Evolutionary conservation across 2,329 filamentous ascomycete species (phyloP).

Genomic region (Trichoderma sp.): DNA sequence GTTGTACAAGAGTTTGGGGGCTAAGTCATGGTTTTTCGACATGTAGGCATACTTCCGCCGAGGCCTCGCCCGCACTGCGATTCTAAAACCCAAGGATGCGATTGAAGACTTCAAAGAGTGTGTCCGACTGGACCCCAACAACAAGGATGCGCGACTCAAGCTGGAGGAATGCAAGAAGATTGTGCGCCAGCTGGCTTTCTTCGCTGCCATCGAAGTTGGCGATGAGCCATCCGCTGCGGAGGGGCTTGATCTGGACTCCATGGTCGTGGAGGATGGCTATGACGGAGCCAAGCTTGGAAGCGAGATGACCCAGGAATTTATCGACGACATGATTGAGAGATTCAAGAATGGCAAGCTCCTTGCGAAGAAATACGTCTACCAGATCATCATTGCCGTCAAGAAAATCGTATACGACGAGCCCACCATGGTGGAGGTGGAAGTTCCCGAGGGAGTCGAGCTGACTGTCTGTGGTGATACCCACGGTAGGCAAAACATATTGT

Average conservation of each 20-base stretch:
- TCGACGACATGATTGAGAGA: slow-evolving; percentile 93
- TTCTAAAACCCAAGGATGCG: slow-evolving; percentile 83
- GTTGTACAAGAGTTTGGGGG: not conserved
- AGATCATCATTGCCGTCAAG: slow-evolving; percentile 88
- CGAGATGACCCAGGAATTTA: slow-evolving; percentile 93
- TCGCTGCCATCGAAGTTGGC: slow-evolving; percentile 89
- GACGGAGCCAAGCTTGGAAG: slow-evolving; percentile 77
- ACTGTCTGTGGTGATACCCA: slow-evolving; percentile 98
- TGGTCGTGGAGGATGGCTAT: slow-evolving; percentile 78
- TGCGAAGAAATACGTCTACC: slow-evolving; percentile 94
- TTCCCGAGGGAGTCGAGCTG: slow-evolving; percentile 73
- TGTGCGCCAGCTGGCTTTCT: slow-evolving; percentile 87
- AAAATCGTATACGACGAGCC: slow-evolving; percentile 88
- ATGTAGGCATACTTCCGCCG: slow-evolving; percentile 86
- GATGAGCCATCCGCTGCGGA: slow-evolving; percentile 92
- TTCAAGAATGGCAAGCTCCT: slow-evolving; percentile 97
- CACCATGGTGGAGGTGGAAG: slow-evolving; percentile 92
- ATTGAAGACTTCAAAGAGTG: slow-evolving; percentile 90
- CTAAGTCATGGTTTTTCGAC: slow-evolving; percentile 11
- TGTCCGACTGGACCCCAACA: slow-evolving; percentile 78
- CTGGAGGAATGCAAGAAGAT: slow-evolving; percentile 92
- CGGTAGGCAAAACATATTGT: slow-evolving; percentile 51
- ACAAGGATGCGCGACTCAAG: slow-evolving; percentile 89
- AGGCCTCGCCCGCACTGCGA: slow-evolving; percentile 87
- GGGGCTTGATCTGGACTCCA: slow-evolving; percentile 82